phyloP scores from a whole-genome alignment of 1,284 basidiomycete genomes.

The Leccinum subspadiceum region DNA sequence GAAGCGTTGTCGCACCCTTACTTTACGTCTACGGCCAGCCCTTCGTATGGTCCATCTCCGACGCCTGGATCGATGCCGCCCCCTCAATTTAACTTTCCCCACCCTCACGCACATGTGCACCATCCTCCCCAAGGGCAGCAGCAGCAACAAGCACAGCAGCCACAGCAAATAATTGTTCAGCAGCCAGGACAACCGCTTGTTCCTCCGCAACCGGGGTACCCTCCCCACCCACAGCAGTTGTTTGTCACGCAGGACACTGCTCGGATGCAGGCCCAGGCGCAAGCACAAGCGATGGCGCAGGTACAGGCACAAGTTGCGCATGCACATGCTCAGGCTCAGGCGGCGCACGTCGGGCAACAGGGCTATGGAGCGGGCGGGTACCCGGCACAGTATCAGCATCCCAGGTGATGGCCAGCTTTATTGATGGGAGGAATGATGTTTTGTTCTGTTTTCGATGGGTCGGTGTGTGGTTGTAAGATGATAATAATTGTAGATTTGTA shows the following conservation, averaged over 20 bases:
- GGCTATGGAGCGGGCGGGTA: slow-evolving; percentile 30
- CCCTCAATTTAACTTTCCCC: slow-evolving; percentile 67
- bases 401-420: slow-evolving; percentile 21
- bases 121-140: slow-evolving; percentile 42
- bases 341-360: slow-evolving; percentile 26
- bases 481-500: slow-evolving; percentile 7
- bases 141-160: slow-evolving; percentile 39
- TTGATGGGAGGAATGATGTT: slow-evolving; percentile 5
- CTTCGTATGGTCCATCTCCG: slow-evolving; percentile 44
- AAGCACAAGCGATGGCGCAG: slow-evolving; percentile 40
- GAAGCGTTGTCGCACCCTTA: slow-evolving; percentile 94
- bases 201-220: slow-evolving; percentile 36
- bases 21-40: slow-evolving; percentile 65
- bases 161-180: slow-evolving; percentile 37
- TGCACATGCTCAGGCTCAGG: slow-evolving; percentile 37
- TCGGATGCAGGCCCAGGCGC: slow-evolving; percentile 41
- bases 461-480: slow-evolving; percentile 7
- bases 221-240: slow-evolving; percentile 38
- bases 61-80: slow-evolving; percentile 61
- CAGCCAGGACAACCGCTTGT: slow-evolving; percentile 36
- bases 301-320: slow-evolving; percentile 41
- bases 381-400: slow-evolving; percentile 33
- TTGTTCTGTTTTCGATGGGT: slow-evolving; percentile 14
- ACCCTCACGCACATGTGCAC: slow-evolving; percentile 54
- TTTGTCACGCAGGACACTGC: slow-evolving; percentile 35